Percentiles rank a stretch among this genome's conserved stretches.
phyloP scores from a whole-genome alignment of 164 flowering plant species.

The Macadamia tetraphylla region DNA sequence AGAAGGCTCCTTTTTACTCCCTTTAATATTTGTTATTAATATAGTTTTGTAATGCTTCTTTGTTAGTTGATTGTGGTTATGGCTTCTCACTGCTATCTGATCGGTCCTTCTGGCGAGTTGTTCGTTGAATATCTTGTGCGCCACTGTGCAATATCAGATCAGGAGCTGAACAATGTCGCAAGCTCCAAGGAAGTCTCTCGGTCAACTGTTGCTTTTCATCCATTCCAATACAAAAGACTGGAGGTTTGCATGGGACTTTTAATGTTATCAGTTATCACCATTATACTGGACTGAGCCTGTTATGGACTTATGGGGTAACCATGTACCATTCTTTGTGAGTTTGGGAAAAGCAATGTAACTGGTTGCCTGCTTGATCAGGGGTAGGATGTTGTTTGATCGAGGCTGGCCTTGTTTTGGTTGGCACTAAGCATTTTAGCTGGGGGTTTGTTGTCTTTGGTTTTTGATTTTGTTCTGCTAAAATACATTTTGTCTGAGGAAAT shows the following conservation, averaged over 20 bases:
- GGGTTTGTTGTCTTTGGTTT: too few species aligned
- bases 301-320: too few species aligned
- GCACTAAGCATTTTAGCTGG: too few species aligned
- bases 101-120: slow-evolving; percentile 82
- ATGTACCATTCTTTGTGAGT: too few species aligned
- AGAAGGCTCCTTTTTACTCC: not conserved
- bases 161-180: slow-evolving; percentile 33
- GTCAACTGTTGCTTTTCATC: slow-evolving; percentile 25
- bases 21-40: slow-evolving; percentile 5
- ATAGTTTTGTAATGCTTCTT: slow-evolving; percentile 14
- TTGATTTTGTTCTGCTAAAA: too few species aligned
- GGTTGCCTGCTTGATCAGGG: too few species aligned
- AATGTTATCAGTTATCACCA: too few species aligned
- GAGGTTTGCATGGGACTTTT: slow-evolving; percentile 31
- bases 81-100: slow-evolving; percentile 98
- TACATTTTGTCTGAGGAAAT: too few species aligned
- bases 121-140: slow-evolving; percentile 92
- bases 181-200: slow-evolving; percentile 35
- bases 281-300: too few species aligned
- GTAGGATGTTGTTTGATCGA: too few species aligned
- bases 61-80: slow-evolving; percentile 88
- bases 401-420: too few species aligned
- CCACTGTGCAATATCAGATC: slow-evolving; percentile 65
- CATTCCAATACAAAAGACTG: slow-evolving; percentile 28
- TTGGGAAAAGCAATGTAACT: too few species aligned